Evolutionary conservation across 2,329 filamentous ascomycete species (phyloP), one percentile per base, ranked within the genome.

Genomic region (Pyrenochaeta sp.): DNA sequence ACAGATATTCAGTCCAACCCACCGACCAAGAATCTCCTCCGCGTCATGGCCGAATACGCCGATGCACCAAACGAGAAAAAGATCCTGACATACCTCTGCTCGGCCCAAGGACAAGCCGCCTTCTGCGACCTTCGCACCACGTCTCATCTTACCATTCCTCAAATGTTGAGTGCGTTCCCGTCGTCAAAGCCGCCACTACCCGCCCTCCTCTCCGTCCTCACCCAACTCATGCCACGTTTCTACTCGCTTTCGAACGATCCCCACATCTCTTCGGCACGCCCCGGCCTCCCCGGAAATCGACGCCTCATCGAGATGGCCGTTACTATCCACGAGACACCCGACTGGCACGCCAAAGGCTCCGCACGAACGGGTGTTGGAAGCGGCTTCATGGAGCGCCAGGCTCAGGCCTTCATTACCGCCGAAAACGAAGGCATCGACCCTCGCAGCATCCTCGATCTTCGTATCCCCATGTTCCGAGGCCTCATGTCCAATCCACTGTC

Each of bases 191-290:
- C 95, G 52, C 93, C 94, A 3, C 83, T 99, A 68, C 91, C 95
- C 53, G 83, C 88, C 58, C 83, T 99, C 10, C 85, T 97, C 36
- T 91, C 91, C 2, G 86, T 90, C 43, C 86, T 97, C 52, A 91
- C 91, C 69, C 91, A 92, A 48, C 85, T 98, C 50, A 98, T 98
- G 94, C 95, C 95, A 2, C 91, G 95, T 59, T 99, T 99, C 83
- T 99, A 99, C 82, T 98, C 94, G 3, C 88, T 99, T 13, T 97
- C 93, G 52, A 97, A 97, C 76, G 95, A 99, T 72, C 95, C 95
- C 0, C 91, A 95, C 64, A 88, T 96, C 66, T 90, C 88, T 2
- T 91, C 86, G 60, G 85, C 86, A 61, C 85, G 88, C 24, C 86
- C 88, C 61, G 90, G 90, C 62, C 86, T 87, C 39, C 86, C 90